Percentiles rank a stretch among this genome's conserved stretches.
Conservation (phyloP, 139 green algal genomes). For the Ettlia oleoabundans region DNA sequence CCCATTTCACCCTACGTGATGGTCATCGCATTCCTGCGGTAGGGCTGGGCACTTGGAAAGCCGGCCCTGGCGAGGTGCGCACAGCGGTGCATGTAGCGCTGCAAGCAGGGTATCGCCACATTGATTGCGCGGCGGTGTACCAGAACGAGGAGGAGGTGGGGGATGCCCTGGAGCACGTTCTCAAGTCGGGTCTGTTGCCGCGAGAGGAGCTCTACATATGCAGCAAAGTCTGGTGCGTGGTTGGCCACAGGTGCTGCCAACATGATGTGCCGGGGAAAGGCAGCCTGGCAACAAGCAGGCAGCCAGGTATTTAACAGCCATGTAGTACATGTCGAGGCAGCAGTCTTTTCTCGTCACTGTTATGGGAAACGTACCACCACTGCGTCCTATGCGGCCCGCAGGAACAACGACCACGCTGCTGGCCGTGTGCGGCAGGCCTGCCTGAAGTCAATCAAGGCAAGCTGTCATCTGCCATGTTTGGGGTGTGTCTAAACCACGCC, state of each 20-base stretch:
- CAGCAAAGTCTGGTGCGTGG: conserved; percentile 70
- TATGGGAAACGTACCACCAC: too few species aligned
- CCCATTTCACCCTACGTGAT: conserved; percentile 21
- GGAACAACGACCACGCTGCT: conserved; percentile 47
- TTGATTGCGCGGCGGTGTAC: conserved; percentile 63
- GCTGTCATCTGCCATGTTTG: not conserved
- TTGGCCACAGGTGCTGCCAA: too few species aligned
- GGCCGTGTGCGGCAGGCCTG: conserved; percentile 39
- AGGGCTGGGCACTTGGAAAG: conserved; percentile 64
- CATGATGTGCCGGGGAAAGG: too few species aligned
- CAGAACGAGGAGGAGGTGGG: conserved; percentile 62
- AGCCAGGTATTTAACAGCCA: too few species aligned
- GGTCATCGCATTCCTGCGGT: conserved; percentile 43
- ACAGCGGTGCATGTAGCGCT: conserved; percentile 49
- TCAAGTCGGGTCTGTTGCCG: conserved; percentile 40
- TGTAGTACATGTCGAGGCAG: too few species aligned
- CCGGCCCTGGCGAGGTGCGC: conserved; percentile 47
- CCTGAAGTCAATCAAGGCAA: conserved; percentile 41
- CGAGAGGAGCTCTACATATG: conserved; percentile 74
- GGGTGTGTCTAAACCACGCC: not conserved
- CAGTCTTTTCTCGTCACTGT: too few species aligned
- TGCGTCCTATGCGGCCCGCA: too few species aligned
- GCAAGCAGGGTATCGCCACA: conserved; percentile 57
- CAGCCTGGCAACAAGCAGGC: too few species aligned
- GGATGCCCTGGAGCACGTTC: conserved; percentile 39